Percentiles rank a stretch among this genome's conserved stretches.
Evolutionary conservation across 331 rosid genomes (phyloP).

Genomic region (Pyracantha coccinea): DNA sequence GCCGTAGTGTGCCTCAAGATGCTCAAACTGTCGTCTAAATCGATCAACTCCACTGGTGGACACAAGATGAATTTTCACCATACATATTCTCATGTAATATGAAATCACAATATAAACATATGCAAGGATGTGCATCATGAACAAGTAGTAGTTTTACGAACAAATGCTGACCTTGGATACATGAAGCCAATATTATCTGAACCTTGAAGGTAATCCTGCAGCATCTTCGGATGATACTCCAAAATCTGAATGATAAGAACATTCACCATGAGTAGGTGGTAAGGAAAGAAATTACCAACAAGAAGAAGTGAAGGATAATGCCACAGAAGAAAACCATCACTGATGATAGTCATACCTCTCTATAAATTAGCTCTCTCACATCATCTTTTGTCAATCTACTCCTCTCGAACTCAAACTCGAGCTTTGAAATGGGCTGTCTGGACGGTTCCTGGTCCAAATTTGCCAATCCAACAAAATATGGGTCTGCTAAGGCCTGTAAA

Average conservation of each 20-base stretch:
- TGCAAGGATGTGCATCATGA: background rate
- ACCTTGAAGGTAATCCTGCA: slow-evolving; percentile 48
- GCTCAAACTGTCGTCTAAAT: slow-evolving; percentile 50
- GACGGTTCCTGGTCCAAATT: slow-evolving; percentile 46
- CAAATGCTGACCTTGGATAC: slow-evolving; percentile 59
- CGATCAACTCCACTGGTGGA: slow-evolving; percentile 50
- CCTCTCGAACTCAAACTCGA: slow-evolving; percentile 60
- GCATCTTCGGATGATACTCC: slow-evolving; percentile 72
- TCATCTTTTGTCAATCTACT: slow-evolving; percentile 42
- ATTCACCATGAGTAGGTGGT: slow-evolving; percentile 2
- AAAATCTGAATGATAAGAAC: slow-evolving; percentile 39
- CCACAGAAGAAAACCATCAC: slow-evolving; percentile 5
- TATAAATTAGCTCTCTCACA: slow-evolving; percentile 56
- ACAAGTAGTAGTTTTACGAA: background rate
- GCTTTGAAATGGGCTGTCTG: slow-evolving; percentile 47
- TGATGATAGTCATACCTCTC: slow-evolving; percentile 42
- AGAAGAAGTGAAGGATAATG: background rate
- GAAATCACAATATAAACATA: too few species aligned
- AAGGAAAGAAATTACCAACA: background rate
- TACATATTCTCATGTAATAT: background rate
- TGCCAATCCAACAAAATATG: slow-evolving; percentile 52
- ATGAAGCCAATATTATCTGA: slow-evolving; percentile 40
- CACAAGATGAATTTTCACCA: background rate
- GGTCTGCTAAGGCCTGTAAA: slow-evolving; percentile 56
- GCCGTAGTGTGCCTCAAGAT: slow-evolving; percentile 42